These are phyloP conservation scores for Peronospora belbahrii DNA, from an alignment of 352 stramenopile genomes.

Conservation along the genomic window DNA sequence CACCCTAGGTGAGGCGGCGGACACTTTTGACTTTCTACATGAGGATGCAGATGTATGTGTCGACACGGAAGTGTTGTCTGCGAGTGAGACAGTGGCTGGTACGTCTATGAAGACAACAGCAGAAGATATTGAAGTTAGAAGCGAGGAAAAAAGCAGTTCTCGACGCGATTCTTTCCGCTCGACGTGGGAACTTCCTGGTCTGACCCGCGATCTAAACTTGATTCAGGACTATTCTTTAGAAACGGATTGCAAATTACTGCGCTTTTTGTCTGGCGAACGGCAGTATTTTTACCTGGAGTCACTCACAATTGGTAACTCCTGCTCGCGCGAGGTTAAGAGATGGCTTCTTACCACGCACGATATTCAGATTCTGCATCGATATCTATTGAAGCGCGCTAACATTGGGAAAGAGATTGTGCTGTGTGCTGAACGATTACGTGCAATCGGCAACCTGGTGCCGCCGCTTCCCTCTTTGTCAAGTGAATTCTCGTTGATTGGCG, in stretches of 20 bases:
- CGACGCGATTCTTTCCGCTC: constrained; percentile 45
- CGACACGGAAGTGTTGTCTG: constrained; percentile 6
- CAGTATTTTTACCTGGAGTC: constrained; percentile 79
- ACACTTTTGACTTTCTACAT: constrained; percentile 10
- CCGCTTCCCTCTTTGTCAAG: constrained; percentile 7
- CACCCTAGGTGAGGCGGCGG: neutral
- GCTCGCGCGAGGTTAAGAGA: constrained; percentile 15
- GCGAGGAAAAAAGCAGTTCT: constrained; percentile 11
- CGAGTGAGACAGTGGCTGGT: constrained; percentile 1
- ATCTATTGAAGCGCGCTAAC: constrained; percentile 19
- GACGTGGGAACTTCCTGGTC: constrained; percentile 46
- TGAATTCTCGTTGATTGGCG: neutral
- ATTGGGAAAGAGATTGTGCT: constrained; percentile 29
- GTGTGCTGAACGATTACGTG: constrained; percentile 23
- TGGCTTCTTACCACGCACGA: constrained; percentile 38
- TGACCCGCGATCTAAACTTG: constrained; percentile 61
- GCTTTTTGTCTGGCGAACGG: constrained; percentile 49
- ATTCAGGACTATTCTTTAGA: constrained; percentile 72
- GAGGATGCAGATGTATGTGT: constrained; percentile 9
- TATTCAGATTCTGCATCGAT: constrained; percentile 30
- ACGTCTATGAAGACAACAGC: neutral
- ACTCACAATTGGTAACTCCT: constrained; percentile 12
- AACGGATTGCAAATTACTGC: constrained; percentile 52
- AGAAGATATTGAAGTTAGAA: constrained; percentile 6
- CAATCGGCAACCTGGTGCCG: constrained; percentile 19